Evolutionary conservation across 202 grass and related monocot genomes (phyloP), one percentile per base, ranked within the genome.

Genomic region (Elaeis oleifera): DNA sequence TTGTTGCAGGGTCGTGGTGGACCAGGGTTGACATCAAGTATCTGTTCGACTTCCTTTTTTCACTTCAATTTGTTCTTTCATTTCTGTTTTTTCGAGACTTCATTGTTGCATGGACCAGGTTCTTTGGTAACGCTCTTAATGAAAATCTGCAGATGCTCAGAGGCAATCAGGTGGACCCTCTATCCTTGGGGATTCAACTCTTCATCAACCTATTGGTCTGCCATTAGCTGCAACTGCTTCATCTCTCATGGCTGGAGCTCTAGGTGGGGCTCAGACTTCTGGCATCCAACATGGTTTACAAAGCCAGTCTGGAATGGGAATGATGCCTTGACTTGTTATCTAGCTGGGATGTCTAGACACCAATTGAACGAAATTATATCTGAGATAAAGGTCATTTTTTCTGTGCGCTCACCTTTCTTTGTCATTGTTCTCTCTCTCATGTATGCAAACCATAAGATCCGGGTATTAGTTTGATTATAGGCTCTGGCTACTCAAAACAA

Each of bases 1-100:
- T 58, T 25, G 63, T 92, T 97, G 22, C 77, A 99, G 94, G 85
- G 94, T 71, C 88, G 88, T 75, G 94, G 94, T 67, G 94, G 94
- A 86, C 94, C 94, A 59, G 94, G 94, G 49, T 83, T 89, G 75
- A 53, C 74, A 83, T 78, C 88, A 79, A 81, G 54, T 69, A 70
- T 71, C 81, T 82, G 84, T 83, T 70, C 64, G 74, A 62, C 58
- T 66, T 63, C 52, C 24, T 65, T 50, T 27, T 23, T 21, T 29
- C 36, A 52, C 36, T 51, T 56, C 53, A 26, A 26, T 74, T 32
- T 58, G 49, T 72, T 58, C 19, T 70, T 15, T 59, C 7, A 6
- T 61, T 44, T 70, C 71, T 67, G 55, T 75, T 24, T 76, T 70
- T 39, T 39, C 0, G 2, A 39, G 36, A 44, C 36, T 14, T 44